Conservation (phyloP, 352 stramenopile species). For the Globisporangium emineosum region DNA sequence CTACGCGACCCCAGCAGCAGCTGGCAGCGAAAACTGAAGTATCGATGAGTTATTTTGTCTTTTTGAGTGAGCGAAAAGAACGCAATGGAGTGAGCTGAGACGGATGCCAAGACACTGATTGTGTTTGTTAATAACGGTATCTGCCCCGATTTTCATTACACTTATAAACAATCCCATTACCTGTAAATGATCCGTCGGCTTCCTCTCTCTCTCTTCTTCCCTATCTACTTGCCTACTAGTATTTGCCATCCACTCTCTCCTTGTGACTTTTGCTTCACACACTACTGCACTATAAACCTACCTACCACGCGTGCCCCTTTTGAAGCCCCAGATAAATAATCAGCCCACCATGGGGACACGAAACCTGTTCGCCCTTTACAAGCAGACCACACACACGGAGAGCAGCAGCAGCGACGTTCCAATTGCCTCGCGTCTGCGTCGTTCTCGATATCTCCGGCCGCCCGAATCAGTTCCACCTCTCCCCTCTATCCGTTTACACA, state of each 20-base stretch:
- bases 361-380: background rate
- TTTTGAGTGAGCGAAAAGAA: background rate
- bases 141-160: background rate
- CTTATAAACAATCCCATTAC: background rate
- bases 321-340: background rate
- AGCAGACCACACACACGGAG: background rate
- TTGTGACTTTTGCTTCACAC: background rate
- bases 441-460: background rate
- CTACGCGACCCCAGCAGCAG: background rate
- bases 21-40: conserved; percentile 4
- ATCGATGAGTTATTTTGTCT: background rate
- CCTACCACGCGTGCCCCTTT: background rate
- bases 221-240: background rate
- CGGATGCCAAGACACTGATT: background rate
- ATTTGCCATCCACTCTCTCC: background rate
- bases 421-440: background rate
- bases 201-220: background rate
- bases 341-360: background rate
- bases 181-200: background rate
- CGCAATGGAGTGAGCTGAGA: background rate
- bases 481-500: conserved; percentile 10
- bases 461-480: background rate
- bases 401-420: background rate
- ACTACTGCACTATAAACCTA: background rate
- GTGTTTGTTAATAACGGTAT: background rate